These are phyloP conservation scores for Yamadazyma laniorum DNA, from an alignment of 805 yeast genomes.

Conservation along the genomic window DNA sequence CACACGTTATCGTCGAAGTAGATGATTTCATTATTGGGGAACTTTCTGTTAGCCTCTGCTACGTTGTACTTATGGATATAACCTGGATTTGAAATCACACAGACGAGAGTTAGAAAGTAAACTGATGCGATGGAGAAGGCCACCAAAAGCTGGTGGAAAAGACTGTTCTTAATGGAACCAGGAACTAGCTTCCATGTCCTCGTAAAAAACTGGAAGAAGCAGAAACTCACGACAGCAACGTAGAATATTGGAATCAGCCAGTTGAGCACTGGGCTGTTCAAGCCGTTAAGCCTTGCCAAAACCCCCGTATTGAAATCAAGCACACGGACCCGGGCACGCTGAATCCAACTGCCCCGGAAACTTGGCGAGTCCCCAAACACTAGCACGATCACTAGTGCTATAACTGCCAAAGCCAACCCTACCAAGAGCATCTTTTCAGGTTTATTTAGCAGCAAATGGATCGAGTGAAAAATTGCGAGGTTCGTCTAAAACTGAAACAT, in stretches of 20 bases:
- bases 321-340: slow-evolving; percentile 16
- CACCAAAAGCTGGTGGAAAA: slow-evolving; percentile 22
- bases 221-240: slow-evolving; percentile 30
- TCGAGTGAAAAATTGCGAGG: not conserved
- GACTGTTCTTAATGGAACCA: slow-evolving; percentile 5
- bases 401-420: not conserved
- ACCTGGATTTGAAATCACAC: slow-evolving; percentile 48
- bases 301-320: not conserved
- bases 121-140: slow-evolving; percentile 29
- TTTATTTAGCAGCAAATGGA: slow-evolving; percentile 1
- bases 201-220: slow-evolving; percentile 31
- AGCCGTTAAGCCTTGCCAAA: not conserved
- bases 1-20: slow-evolving; percentile 49
- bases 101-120: slow-evolving; percentile 34
- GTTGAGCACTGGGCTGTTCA: slow-evolving; percentile 17
- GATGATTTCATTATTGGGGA: slow-evolving; percentile 49
- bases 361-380: slow-evolving; percentile 49
- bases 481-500: not conserved
- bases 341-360: slow-evolving; percentile 33
- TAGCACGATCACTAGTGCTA: slow-evolving; percentile 16
- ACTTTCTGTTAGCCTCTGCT: slow-evolving; percentile 15
- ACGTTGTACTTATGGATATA: slow-evolving; percentile 17
- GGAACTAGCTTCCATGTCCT: slow-evolving; percentile 24
- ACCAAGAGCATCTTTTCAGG: not conserved
- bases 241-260: slow-evolving; percentile 49